Evolutionary conservation across 2,329 filamentous ascomycete genomes (phyloP), one percentile per base, ranked within the genome.

Genomic region (Pseudogymnoascus sp.): DNA sequence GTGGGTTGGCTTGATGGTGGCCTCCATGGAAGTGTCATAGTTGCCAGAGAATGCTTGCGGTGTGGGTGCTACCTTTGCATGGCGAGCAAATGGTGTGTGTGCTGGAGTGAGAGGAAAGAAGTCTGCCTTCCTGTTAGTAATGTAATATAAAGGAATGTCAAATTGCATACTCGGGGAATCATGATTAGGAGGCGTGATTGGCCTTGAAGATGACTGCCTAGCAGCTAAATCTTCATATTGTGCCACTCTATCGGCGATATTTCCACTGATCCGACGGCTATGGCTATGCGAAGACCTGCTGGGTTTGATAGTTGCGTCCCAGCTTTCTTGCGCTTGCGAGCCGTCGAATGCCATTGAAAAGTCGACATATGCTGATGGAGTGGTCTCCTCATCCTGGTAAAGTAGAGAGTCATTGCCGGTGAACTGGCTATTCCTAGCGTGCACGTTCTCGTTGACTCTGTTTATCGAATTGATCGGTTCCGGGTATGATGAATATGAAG

Each of bases 101-200:
- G 82, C 83, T 62, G 88, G 88, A 29, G 88, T 90, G 53, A 87
- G 82, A 64, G 88, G 88, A 67, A 84, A 83, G 69, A 85, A 87
- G 67, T 78, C 86, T 87, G 67, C 77, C 46, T 70, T 70, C 0
- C 13, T 37, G 53, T 72, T 61, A 71, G 68, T 60, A 50, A 59
- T 29, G 23, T 9, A 53, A 53, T 53, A 50, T n/a, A 17, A 9
- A 6, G 7, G 17, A 3, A 9, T 11, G 26, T 11, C 7, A 31
- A 53, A 17, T 2, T 17, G 74, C 85, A 77, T 78, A 89, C 88
- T 79, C 69, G 77, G 77, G 70, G 76, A 79, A 75, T 83, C 83
- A 75, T 87, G 83, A 67, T 79, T 81, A 67, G 80, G 80, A 64
- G 87, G 88, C 63, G 87, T 91, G 63, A 80, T 78, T 63, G 87